Evolutionary conservation across 768 basidiomycete species (phyloP), one percentile per base, ranked within the genome.

Genomic region (Termitomyces sp.): DNA sequence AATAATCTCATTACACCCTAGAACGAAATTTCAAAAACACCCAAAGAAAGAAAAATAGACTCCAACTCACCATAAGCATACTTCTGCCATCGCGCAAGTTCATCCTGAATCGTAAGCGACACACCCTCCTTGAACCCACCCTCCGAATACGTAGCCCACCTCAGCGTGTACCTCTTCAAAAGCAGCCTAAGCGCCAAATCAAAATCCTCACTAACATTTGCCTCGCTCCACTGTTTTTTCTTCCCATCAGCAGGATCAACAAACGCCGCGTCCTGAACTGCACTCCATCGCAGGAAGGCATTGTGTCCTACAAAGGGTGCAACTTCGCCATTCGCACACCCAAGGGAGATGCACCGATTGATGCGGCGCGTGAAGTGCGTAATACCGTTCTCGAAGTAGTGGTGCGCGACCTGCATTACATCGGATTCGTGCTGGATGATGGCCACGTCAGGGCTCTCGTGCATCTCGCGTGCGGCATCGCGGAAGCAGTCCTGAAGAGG

Each of bases 111-210:
- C 0, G 91, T 93, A 47, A 95, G 73, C 5, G 84, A 86, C 21
- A 95, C 93, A 54, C 93, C 93, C 65, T 95, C 93, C 73, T 94
- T 89, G 72, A 94, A 95, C 7, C 84, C 88, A 35, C 91, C 85
- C 34, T 88, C 77, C 1, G 83, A 86, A 69, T 95, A 95, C 1
- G 89, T 89, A 34, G 91, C 89, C 91, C 89, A 87, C 12, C 88
- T 79, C 59, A 91, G 77, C 54, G 82, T 85, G 65, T 89, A 91
- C 3, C 85, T 87, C 53, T 82, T 76, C 53, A 88, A 74, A 64
- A 91, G 74, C 32, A 90, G 69, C 56, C 88, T 74, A 16, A 89
- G 70, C 1, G 89, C 87, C 70, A 91, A 79, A 69, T 89, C 86
- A 64, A 91, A 91, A 68, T 90, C 90, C 64, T 93, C 89, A 23